Conservation (phyloP, 352 stramenopile species). For the Globisporangium spiculum region DNA sequence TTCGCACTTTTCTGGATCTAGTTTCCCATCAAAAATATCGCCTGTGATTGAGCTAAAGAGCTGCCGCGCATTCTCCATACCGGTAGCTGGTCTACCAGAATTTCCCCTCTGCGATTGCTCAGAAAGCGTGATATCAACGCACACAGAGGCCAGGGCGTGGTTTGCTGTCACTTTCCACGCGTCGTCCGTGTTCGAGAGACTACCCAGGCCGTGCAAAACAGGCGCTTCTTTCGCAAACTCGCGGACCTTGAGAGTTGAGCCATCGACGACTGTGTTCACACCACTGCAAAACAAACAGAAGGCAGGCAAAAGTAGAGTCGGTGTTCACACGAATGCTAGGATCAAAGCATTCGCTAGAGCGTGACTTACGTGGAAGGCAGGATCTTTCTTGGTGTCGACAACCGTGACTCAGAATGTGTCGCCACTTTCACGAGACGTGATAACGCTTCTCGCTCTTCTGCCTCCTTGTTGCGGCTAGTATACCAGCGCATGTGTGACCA, state of each 20-base stretch:
- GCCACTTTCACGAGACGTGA: neutral
- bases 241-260: neutral
- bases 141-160: conserved; percentile 42
- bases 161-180: conserved; percentile 57
- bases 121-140: conserved; percentile 8
- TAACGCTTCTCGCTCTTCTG: conserved; percentile 15
- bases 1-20: conserved; percentile 21
- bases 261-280: neutral
- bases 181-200: conserved; percentile 25
- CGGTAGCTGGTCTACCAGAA: conserved; percentile 1
- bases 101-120: neutral
- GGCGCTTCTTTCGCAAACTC: neutral
- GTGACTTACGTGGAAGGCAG: conserved; percentile 30
- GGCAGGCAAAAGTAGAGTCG: neutral
- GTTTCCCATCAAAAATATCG: conserved; percentile 22
- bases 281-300: neutral
- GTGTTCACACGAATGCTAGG: neutral
- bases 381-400: conserved; percentile 32
- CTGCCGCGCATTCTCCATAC: neutral
- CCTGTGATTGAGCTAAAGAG: conserved; percentile 23
- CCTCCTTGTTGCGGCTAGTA: neutral
- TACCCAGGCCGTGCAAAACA: conserved; percentile 11
- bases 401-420: neutral
- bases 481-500: neutral
- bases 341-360: neutral